Conservation (phyloP, 1,284 basidiomycete genomes). For the Rhodotorula sp. region DNA sequence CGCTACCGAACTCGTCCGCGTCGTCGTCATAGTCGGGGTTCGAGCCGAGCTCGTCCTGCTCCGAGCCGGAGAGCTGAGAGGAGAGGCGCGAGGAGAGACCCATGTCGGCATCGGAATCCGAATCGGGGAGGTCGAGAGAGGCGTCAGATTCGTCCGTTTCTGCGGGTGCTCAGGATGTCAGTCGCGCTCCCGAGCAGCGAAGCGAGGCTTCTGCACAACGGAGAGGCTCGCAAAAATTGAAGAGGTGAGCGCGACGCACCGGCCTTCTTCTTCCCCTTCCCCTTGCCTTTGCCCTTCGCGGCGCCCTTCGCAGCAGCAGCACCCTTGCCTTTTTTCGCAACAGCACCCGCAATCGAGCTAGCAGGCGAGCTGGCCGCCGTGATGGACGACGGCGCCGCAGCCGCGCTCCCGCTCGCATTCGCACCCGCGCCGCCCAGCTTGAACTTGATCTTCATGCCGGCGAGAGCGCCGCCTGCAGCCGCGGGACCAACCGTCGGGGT, state of each 20-base stretch:
- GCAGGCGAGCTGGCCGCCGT: slow-evolving; percentile 6
- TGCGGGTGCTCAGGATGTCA: background rate
- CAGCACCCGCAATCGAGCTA: background rate
- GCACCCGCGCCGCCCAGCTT: slow-evolving; percentile 22
- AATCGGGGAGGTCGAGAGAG: slow-evolving; percentile 12
- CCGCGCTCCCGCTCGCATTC: background rate
- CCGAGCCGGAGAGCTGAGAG: slow-evolving; percentile 4
- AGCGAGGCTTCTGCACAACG: accelerated
- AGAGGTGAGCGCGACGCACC: background rate
- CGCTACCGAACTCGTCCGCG: background rate
- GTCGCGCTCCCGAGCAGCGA: no score
- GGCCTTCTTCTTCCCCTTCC: slow-evolving; percentile 13
- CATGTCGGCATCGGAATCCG: background rate
- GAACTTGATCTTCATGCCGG: slow-evolving; percentile 42
- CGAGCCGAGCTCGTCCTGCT: slow-evolving; percentile 19
- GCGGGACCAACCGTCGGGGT: background rate
- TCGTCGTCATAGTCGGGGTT: slow-evolving; percentile 4
- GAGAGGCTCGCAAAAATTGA: accelerated
- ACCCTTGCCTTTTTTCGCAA: background rate
- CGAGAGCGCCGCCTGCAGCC: background rate
- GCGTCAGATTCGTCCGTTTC: slow-evolving; percentile 22
- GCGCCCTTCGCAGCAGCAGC: slow-evolving; percentile 1
- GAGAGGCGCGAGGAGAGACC: slow-evolving; percentile 7
- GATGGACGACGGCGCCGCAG: background rate
- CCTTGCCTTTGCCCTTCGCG: slow-evolving; percentile 5